These are phyloP conservation scores for Brassica balearica DNA, from an alignment of 441 rosid genomes.

Conservation along the genomic window DNA sequence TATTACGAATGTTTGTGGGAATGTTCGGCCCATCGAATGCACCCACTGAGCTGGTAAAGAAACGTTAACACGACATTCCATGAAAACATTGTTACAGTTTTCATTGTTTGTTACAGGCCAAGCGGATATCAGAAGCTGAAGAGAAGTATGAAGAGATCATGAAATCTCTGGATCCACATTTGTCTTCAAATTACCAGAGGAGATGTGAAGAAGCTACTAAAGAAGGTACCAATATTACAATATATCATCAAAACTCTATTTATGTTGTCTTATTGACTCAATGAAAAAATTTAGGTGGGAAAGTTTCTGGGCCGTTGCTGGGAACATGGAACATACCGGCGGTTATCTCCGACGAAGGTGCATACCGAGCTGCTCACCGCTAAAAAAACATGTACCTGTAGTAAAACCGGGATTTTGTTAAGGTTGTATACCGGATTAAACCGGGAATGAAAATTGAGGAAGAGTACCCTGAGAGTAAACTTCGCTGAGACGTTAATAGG, in stretches of 20 bases:
- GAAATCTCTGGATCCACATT: conserved; percentile 64
- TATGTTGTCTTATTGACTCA: not conserved
- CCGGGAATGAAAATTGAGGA: conserved; percentile 16
- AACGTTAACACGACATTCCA: not conserved
- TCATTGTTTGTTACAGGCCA: conserved; percentile 55
- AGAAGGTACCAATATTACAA: conserved; percentile 59
- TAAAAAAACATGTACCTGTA: not conserved
- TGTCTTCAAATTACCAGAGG: conserved; percentile 63
- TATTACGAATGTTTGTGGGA: conserved; percentile 79
- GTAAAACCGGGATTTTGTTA: conserved; percentile 17
- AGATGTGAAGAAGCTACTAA: conserved; percentile 86
- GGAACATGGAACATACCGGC: conserved; percentile 87
- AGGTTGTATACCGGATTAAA: conserved; percentile 21
- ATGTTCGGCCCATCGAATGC: conserved; percentile 74
- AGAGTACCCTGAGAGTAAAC: not conserved
- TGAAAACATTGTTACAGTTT: not conserved
- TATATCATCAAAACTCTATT: not conserved
- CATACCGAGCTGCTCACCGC: conserved; percentile 47
- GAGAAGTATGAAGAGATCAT: conserved; percentile 61
- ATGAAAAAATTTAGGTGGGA: conserved; percentile 56
- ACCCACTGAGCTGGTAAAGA: conserved; percentile 70
- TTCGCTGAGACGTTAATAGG: not conserved
- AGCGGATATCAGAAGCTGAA: conserved; percentile 74
- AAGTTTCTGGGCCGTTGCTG: conserved; percentile 57
- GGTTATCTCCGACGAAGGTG: conserved; percentile 67